Conservation (phyloP, 2,329 filamentous ascomycete genomes). For the Diplodia sapinea region DNA sequence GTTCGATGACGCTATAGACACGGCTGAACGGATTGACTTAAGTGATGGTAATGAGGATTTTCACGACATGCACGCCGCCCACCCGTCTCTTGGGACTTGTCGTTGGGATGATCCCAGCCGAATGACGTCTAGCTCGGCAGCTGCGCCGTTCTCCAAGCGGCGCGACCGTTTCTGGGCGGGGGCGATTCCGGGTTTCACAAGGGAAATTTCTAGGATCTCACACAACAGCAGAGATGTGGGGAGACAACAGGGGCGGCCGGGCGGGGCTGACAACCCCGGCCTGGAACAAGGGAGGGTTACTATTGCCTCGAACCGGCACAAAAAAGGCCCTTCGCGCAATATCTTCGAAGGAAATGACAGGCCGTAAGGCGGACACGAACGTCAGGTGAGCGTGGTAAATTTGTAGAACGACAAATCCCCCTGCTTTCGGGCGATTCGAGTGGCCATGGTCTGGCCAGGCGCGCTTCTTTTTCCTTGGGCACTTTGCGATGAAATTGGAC, state of each 20-base stretch:
- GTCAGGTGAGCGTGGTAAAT: constrained; percentile 13
- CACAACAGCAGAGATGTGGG: constrained; percentile 21
- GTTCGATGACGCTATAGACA: neutral
- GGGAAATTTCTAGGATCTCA: constrained; percentile 28
- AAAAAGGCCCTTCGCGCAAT: constrained; percentile 16
- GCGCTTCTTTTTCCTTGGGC: constrained; percentile 6
- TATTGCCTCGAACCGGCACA: constrained; percentile 10
- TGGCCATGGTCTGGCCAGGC: too few relatives aligned
- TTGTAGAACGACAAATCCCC: neutral
- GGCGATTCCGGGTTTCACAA: constrained; percentile 9
- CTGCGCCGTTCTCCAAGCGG: constrained; percentile 4
- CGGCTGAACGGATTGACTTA: neutral
- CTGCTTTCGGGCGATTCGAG: neutral
- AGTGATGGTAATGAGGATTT: constrained; percentile 10
- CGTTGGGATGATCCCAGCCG: constrained; percentile 12
- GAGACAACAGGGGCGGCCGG: constrained; percentile 19
- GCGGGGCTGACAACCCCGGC: neutral
- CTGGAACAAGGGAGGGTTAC: constrained; percentile 1
- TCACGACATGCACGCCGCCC: neutral
- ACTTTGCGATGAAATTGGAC: neutral
- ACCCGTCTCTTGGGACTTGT: neutral
- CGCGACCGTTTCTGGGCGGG: neutral
- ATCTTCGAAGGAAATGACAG: constrained; percentile 12
- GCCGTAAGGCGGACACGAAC: constrained; percentile 3
- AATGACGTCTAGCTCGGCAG: constrained; percentile 17